Base-by-base conservation (phyloP, 306 rosid genomes). In the Sicyos edulis region DNA sequence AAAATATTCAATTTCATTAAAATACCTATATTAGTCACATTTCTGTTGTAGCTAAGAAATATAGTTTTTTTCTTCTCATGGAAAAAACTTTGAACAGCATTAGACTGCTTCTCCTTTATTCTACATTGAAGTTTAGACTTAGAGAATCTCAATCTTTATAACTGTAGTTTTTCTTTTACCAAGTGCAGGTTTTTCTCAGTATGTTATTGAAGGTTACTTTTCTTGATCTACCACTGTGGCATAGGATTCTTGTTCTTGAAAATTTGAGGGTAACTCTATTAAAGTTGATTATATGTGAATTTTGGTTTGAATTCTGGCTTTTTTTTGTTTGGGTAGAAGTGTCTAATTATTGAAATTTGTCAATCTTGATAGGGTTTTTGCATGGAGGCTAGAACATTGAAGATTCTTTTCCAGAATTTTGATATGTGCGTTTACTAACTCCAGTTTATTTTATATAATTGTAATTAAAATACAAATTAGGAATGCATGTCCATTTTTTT, bases 241-340 rank as follows among this genome's bases (percentile, higher is more conserved):
- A 92, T 79, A 95, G 96, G 77, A 92, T 92, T 84, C 98, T 92
- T 81, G 96, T 92, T 83, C 98, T 92, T 65, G 98, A 92, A 86
- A 87, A 90, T 80, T 79, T 92, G 82, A 87, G 96, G 98, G 98
- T 92, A 92, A 88, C 59, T 63, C 22, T 47, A 21, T 45, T 13
- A 7, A 21, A 21, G 34, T 80, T 37, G 32, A 79, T 44, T 52
- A 52, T 59, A 8, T 74, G 5, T 73, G 73, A 78, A 78, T 75
- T 55, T 34, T 60, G 58, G 70, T 58, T 29, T 19, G 54, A 67
- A 67, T 67, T 45, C 55, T 45, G 56, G 26, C 34, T 72, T 20
- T 16, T 26, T 26, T 26, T 22, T 19, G 61, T 44, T 2, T 65
- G 12, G 59, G 29, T 42, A 51, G 61, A 66, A 40, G 55, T 53